These are phyloP conservation scores for Trichocomaceae sp. DNA, from an alignment of 2,329 filamentous ascomycete species.

Conservation along the genomic window DNA sequence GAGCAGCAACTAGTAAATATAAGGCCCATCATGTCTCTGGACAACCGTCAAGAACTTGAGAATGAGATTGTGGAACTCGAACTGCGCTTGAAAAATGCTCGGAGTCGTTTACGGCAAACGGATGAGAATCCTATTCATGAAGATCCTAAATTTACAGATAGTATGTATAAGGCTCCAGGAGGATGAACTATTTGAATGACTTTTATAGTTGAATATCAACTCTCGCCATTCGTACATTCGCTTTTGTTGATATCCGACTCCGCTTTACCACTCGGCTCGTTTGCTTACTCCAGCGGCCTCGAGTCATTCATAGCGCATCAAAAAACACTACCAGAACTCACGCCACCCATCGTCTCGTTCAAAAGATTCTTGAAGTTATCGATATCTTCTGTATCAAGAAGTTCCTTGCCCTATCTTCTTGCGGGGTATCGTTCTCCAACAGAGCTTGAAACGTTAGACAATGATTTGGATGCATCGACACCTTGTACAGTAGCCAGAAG, in stretches of 20 bases:
- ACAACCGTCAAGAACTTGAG: slow-evolving; percentile 20
- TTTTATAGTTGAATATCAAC: slow-evolving; percentile 1
- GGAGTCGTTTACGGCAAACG: slow-evolving; percentile 32
- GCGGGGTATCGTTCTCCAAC: slow-evolving; percentile 47
- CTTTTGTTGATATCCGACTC: slow-evolving; percentile 59
- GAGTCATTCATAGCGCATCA: slow-evolving; percentile 59
- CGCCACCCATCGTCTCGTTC: slow-evolving; percentile 40
- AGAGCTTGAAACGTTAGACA: slow-evolving; percentile 50
- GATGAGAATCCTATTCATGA: slow-evolving; percentile 9
- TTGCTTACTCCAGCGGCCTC: slow-evolving; percentile 59
- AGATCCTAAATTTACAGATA: slow-evolving; percentile 1
- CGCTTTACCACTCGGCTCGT: slow-evolving; percentile 57
- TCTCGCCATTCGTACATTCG: slow-evolving; percentile 39
- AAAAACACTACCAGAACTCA: slow-evolving; percentile 29
- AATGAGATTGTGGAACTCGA: slow-evolving; percentile 44
- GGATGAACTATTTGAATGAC: not conserved
- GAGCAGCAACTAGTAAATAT: not conserved
- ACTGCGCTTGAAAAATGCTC: slow-evolving; percentile 41
- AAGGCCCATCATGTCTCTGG: slow-evolving; percentile 2
- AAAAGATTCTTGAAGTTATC: slow-evolving; percentile 52
- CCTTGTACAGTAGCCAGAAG: slow-evolving; percentile 57
- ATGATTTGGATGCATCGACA: slow-evolving; percentile 58
- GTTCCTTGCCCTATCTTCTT: slow-evolving; percentile 55
- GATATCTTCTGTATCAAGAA: slow-evolving; percentile 51
- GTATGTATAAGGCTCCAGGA: slow-evolving; percentile 6